A percentile compares a stretch with the other conserved stretches of the same genome.
Evolutionary conservation across 768 basidiomycete species (phyloP).

Genomic region (Flagelloscypha sp.): DNA sequence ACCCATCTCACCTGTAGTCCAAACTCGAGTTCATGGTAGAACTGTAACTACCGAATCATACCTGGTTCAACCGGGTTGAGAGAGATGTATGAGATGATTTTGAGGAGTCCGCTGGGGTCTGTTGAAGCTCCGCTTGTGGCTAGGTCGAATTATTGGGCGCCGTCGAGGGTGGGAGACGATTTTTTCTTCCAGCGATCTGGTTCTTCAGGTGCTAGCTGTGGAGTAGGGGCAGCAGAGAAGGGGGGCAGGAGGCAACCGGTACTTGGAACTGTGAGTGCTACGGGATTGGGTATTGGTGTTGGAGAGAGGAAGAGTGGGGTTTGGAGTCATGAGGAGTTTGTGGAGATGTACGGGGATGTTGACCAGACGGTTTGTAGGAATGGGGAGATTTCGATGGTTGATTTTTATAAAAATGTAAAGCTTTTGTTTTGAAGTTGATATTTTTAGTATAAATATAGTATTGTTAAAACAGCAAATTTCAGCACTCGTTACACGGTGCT

Average conservation of each 20-base stretch:
- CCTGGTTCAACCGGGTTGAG: slow-evolving; percentile 88
- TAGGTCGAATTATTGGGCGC: slow-evolving; percentile 34
- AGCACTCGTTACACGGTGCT: no score
- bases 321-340: slow-evolving; percentile 82
- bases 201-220: no score
- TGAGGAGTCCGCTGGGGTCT: slow-evolving; percentile 55
- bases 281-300: slow-evolving; percentile 71
- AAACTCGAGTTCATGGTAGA: slow-evolving; percentile 78
- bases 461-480: no score
- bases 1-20: slow-evolving; percentile 86
- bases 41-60: slow-evolving; percentile 88
- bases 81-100: slow-evolving; percentile 88
- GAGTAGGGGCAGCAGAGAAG: no score
- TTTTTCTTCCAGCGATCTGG: slow-evolving; percentile 80
- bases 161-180: slow-evolving; percentile 44
- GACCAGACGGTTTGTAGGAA: slow-evolving; percentile 60
- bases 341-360: slow-evolving; percentile 77
- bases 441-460: no score
- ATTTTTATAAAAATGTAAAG: slow-evolving; percentile 91
- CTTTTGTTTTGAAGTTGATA: slow-evolving; percentile 80
- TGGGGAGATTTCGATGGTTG: slow-evolving; percentile 84
- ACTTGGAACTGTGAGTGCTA: slow-evolving; percentile 49
- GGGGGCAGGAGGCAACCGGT: no score
- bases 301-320: slow-evolving; percentile 78
- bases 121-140: slow-evolving; percentile 19